These are phyloP conservation scores for Podospora pseudocomata DNA, from an alignment of 495 filamentous ascomycete species.

Conservation along the genomic window DNA sequence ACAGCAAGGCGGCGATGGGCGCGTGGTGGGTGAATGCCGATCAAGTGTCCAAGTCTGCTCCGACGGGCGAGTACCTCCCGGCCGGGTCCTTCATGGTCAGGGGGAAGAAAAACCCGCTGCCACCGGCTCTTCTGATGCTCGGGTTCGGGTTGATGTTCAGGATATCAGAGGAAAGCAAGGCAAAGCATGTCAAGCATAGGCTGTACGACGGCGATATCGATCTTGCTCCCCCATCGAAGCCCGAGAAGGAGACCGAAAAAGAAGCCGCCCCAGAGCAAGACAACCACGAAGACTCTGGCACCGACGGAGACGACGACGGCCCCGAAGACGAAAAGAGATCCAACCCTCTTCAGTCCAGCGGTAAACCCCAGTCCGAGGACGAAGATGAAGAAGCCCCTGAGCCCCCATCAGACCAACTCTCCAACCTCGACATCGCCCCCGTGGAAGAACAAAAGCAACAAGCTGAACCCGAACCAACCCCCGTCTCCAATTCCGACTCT, in stretches of 20 bases:
- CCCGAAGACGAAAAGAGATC: conserved; percentile 32
- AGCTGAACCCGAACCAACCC: conserved; percentile 18
- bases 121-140: conserved; percentile 80
- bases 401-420: conserved; percentile 30
- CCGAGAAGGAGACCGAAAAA: conserved; percentile 3
- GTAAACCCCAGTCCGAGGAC: conserved; percentile 19
- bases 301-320: conserved; percentile 35
- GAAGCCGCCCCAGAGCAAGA: conserved; percentile 33
- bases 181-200: conserved; percentile 71
- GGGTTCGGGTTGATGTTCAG: conserved; percentile 85
- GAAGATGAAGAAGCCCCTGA: conserved; percentile 1
- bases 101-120: conserved; percentile 86
- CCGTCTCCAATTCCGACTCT: conserved; percentile 1
- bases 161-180: conserved; percentile 83
- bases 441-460: conserved; percentile 13
- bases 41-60: conserved; percentile 80
- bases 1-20: conserved; percentile 89
- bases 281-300: conserved; percentile 27
- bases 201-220: conserved; percentile 44
- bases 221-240: conserved; percentile 13
- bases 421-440: conserved; percentile 25
- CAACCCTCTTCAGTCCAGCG: conserved; percentile 46
- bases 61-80: conserved; percentile 73
- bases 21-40: conserved; percentile 90
- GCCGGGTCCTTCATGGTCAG: conserved; percentile 71